Evolutionary conservation across 306 rosid genomes (phyloP).

Genomic region (Begonia fuchsioides): DNA sequence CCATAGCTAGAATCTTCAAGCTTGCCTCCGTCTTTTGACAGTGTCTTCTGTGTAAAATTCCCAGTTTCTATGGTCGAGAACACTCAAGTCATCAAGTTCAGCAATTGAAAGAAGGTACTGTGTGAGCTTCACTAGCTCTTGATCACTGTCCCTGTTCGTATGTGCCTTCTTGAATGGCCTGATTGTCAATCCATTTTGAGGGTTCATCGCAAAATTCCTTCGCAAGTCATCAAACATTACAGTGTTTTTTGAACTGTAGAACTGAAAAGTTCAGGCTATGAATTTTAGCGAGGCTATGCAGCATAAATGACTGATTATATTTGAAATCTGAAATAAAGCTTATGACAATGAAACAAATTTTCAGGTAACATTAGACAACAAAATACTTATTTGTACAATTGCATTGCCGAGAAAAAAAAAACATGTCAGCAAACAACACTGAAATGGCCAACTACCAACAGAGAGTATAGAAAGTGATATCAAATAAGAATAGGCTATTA

Average conservation of each 20-base stretch:
- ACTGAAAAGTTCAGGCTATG: conserved; percentile 30
- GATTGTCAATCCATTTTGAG: conserved; percentile 80
- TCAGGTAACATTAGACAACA: too few relatives aligned
- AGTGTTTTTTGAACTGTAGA: conserved; percentile 64
- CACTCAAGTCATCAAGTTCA: conserved; percentile 67
- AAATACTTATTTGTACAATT: too few relatives aligned
- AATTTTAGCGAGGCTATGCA: conserved; percentile 7
- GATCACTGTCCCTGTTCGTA: conserved; percentile 64
- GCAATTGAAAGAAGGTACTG: conserved; percentile 86
- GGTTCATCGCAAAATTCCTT: conserved; percentile 95
- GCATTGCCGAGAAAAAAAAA: too few relatives aligned
- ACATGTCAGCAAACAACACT: too few relatives aligned
- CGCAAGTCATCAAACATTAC: conserved; percentile 88
- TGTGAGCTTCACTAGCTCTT: conserved; percentile 81
- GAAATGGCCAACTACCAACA: neutral
- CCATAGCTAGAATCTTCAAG: conserved; percentile 8
- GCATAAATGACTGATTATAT: too few relatives aligned
- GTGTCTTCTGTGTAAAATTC: conserved; percentile 46
- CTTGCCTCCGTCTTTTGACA: conserved; percentile 70
- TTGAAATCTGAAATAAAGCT: neutral
- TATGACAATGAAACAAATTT: too few relatives aligned
- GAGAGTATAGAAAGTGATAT: neutral
- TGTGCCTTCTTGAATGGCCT: conserved; percentile 98
- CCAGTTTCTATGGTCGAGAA: conserved; percentile 60
- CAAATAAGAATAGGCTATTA: conserved; percentile 11